Percentiles rank a stretch among this genome's conserved stretches.
Conservation (phyloP, 306 rosid species). For the Acacia confusa region DNA sequence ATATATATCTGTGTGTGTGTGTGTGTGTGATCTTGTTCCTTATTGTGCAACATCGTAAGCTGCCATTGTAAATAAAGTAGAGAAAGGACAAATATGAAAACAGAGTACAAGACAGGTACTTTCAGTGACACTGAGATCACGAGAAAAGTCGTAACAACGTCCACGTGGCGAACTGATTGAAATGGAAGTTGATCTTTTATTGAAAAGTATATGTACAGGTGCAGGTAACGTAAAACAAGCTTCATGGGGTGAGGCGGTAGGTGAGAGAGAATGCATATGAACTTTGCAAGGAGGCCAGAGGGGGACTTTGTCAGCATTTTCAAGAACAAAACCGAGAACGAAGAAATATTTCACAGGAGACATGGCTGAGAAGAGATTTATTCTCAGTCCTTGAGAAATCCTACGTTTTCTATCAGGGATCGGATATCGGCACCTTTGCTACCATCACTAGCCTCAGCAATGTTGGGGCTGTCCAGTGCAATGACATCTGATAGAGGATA, state of each 20-base stretch:
- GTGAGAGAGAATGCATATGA: slow-evolving; percentile 23
- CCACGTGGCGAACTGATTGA: slow-evolving; percentile 17
- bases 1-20: neutral
- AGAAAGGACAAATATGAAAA: neutral
- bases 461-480: slow-evolving; percentile 68
- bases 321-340: slow-evolving; percentile 20
- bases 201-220: slow-evolving; percentile 30
- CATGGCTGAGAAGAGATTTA: slow-evolving; percentile 17
- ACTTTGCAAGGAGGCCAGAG: slow-evolving; percentile 20
- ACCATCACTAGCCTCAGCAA: slow-evolving; percentile 62
- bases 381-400: slow-evolving; percentile 53
- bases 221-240: slow-evolving; percentile 32
- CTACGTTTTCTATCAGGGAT: slow-evolving; percentile 61
- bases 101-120: slow-evolving; percentile 11
- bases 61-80: slow-evolving; percentile 4
- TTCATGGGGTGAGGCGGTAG: slow-evolving; percentile 16
- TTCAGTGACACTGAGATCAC: slow-evolving; percentile 8
- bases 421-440: slow-evolving; percentile 61
- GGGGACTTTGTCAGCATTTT: slow-evolving; percentile 28
- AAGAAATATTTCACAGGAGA: slow-evolving; percentile 26
- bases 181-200: slow-evolving; percentile 29
- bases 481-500: slow-evolving; percentile 92
- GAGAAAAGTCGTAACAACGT: neutral
- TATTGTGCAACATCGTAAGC: neutral
- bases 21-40: no score